Conservation (phyloP, 352 stramenopile genomes). For the Aphanomyces euteiches region DNA sequence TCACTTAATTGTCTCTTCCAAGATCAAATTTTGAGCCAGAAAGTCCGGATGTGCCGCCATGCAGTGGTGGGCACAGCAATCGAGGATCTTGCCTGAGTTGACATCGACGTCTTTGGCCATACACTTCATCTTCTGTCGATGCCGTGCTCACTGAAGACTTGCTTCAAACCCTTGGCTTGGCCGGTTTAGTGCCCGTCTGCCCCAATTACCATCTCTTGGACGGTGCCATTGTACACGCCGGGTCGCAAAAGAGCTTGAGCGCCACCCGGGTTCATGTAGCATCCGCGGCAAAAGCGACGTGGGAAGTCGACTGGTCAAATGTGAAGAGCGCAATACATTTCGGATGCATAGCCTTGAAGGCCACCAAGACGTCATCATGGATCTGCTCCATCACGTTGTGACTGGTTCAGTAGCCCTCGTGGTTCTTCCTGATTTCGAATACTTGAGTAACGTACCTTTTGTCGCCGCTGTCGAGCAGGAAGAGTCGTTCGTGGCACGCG, state of each 20-base stretch:
- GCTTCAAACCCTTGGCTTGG: not conserved
- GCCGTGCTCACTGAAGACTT: slow-evolving; percentile 4
- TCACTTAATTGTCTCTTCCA: slow-evolving; percentile 2
- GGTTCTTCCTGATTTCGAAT: not conserved
- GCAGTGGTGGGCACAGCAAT: slow-evolving; percentile 3
- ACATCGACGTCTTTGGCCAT: not conserved
- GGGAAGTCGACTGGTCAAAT: slow-evolving; percentile 14
- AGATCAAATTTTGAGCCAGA: not conserved
- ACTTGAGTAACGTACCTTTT: not conserved
- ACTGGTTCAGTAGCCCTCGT: slow-evolving; percentile 6
- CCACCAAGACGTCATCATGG: not conserved
- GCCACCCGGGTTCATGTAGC: not conserved
- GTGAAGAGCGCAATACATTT: slow-evolving; percentile 9
- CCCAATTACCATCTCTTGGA: not conserved
- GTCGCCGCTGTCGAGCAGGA: not conserved
- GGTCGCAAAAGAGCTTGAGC: not conserved
- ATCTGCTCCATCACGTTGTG: slow-evolving; percentile 4
- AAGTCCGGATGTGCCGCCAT: slow-evolving; percentile 7
- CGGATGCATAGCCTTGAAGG: not conserved
- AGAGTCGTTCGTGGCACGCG: no score
- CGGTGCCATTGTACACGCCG: not conserved
- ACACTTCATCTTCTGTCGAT: not conserved
- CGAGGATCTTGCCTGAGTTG: not conserved
- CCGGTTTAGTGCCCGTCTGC: not conserved
- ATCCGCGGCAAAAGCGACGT: slow-evolving; percentile 7